A percentile compares a stretch with the other conserved stretches of the same genome.
Conservation (phyloP, 345 rosid species). For the Moricandia moricandioides region DNA sequence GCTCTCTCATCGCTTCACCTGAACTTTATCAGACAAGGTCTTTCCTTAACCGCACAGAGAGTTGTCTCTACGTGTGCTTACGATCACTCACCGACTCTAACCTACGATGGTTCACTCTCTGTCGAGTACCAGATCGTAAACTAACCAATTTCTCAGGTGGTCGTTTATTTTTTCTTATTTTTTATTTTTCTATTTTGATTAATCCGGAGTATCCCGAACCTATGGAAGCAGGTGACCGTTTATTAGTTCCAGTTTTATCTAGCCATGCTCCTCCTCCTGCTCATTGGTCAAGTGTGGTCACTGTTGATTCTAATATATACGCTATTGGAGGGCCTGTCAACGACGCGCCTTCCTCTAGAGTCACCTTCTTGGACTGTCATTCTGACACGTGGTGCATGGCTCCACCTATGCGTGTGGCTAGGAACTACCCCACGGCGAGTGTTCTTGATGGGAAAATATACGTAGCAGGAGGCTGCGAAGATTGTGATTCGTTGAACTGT, state of each 20-base stretch:
- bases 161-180: neutral
- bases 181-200: too few species aligned
- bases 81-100: conserved; percentile 39
- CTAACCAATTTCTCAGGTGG: conserved; percentile 21
- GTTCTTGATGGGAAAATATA: conserved; percentile 53
- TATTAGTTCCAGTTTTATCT: conserved; percentile 31
- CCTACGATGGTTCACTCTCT: conserved; percentile 48
- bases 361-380: conserved; percentile 67
- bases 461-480: conserved; percentile 70
- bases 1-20: conserved; percentile 49
- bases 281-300: conserved; percentile 23
- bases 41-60: conserved; percentile 38
- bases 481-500: conserved; percentile 52
- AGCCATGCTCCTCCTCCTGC: conserved; percentile 22
- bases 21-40: conserved; percentile 43
- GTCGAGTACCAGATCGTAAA: conserved; percentile 19
- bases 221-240: neutral
- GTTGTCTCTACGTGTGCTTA: conserved; percentile 56
- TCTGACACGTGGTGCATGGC: conserved; percentile 48
- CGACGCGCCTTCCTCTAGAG: conserved; percentile 49
- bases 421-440: conserved; percentile 49
- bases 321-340: conserved; percentile 55
- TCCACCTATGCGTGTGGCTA: conserved; percentile 50
- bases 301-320: conserved; percentile 45
- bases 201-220: too few species aligned